Evolutionary conservation across 768 basidiomycete genomes (phyloP).

Genomic region (Lactarius quietus): DNA sequence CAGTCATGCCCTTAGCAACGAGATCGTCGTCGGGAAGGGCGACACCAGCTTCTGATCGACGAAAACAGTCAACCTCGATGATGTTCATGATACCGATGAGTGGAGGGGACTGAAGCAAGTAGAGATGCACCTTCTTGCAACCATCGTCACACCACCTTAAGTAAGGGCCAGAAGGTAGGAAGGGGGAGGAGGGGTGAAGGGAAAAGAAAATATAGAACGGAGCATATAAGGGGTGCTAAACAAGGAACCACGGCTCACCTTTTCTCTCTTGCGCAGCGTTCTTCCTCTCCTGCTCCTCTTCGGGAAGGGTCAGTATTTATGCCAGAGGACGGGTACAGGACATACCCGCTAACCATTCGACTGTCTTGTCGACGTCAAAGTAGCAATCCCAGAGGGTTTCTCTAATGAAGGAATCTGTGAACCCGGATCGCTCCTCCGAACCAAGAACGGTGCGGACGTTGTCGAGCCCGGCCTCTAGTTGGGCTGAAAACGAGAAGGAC

Average conservation of each 20-base stretch:
- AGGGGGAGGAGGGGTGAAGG: conserved; percentile 27
- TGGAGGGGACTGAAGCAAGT: conserved; percentile 17
- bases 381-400: conserved; percentile 84
- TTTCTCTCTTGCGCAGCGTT: conserved; percentile 66
- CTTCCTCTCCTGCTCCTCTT: conserved; percentile 69
- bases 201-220: conserved; percentile 31
- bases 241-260: conserved; percentile 63
- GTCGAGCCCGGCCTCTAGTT: conserved; percentile 69
- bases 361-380: conserved; percentile 76
- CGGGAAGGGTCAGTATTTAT: conserved; percentile 10
- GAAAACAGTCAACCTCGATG: conserved; percentile 28
- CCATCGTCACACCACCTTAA: conserved; percentile 23
- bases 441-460: conserved; percentile 68
- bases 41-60: conserved; percentile 29
- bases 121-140: conserved; percentile 29
- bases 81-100: conserved; percentile 20
- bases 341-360: conserved; percentile 74
- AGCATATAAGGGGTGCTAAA: conserved; percentile 30
- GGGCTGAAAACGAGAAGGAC: conserved; percentile 39
- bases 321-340: conserved; percentile 13
- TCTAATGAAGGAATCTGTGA: conserved; percentile 72
- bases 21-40: conserved; percentile 26
- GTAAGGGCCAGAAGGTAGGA: conserved; percentile 28
- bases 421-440: conserved; percentile 54
- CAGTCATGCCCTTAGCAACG: conserved; percentile 19